Evolutionary conservation across 2,329 filamentous ascomycete species (phyloP), one percentile per base, ranked within the genome.

Genomic region (Colletotrichum lini): DNA sequence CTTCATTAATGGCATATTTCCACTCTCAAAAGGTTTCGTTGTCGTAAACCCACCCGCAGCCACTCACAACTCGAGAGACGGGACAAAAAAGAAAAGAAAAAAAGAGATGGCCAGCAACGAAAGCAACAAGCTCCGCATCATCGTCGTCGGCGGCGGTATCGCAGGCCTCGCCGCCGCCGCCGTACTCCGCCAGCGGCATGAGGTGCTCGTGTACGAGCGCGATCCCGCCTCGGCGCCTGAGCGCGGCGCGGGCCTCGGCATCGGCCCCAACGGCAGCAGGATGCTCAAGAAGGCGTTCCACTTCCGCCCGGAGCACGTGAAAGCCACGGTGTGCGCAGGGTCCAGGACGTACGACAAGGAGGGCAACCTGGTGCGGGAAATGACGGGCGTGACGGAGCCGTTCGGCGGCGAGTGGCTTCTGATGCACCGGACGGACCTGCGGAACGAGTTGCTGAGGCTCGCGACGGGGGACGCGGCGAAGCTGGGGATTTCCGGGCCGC

Each of bases 331-430:
- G 15, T 71, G 69, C 52, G 38, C 16, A 15, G 69, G 69, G 16
- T 68, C 65, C 16, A 35, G 69, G 45, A 71, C 69, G 5, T 68
- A 63, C 45, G 65, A 71, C 45, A 53, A 45, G 15, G 52, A 71
- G 21, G 69, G 69, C 18, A 71, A 71, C 23, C 45, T 71, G 40
- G 13, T 71, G 45, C 45, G 65, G n/a, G 69, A 71, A 53, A 64
- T 68, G 23, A 71, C 58, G 8, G 69, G 69, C 44, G 58, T 59
- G 2, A 58, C 69, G 47, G 69, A 71, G 40, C 69, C 69, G 38
- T 71, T 71, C 12, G 69, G 69, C 9, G 21, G 69, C 52, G 69
- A 71, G 65, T 71, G 58, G 69, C 40, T 71, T 15, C 59, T 71
- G 26, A 58, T 64, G 65, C 69, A 68, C 12, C 58, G 65, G 1